Evolutionary conservation across 352 stramenopile species (phyloP), one percentile per base, ranked within the genome.

Genomic region (Phytophthora pinifolia): DNA sequence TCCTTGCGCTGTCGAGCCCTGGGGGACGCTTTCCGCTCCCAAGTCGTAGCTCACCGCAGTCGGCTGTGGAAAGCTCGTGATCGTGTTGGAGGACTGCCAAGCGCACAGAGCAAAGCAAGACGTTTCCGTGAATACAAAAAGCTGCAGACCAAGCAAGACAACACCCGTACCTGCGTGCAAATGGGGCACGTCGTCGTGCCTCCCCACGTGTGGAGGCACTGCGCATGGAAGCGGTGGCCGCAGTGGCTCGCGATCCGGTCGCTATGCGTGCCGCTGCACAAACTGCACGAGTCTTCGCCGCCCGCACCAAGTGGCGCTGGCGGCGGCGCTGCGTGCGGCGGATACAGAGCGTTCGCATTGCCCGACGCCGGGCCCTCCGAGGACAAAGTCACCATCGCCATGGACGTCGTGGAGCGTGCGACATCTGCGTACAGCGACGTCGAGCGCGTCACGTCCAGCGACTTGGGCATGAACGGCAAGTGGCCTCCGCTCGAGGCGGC

Each of bases 151-250:
- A 31, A 22, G n/a, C 14, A 20, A 46, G 52, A 13, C 36, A 35
- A 29, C 9, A 50, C 41, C 31, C 59, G 38, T 69, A 86, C 75
- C 65, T 76, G 69, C 36, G 48, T 52, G 41, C 75, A 86, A 35
- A 83, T 54, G 53, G 74, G 67, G 22, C 75, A 86, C 30, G 62
- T 63, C 20, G 69, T 70, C 34, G 72, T 81, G 4, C 76, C 80
- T 42, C 78, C 80, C 80, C 80, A 90, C 36, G 80, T 70, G 18
- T 88, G 76, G 37, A 91, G 54, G 54, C 78, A 89, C 18, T 67
- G 56, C 33, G 60, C 64, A 46, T 91, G 80, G 55, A 91, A 91
- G 22, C 71, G 74, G 57, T 91, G 80, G n/a, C 80, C 80, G 34
- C 80, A 91, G 49, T 68, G 52, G 17, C 60, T 68, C 4, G 74